These are phyloP conservation scores for Miscanthus sacchariflorus DNA, from an alignment of 202 grass and related monocot species.

Conservation along the genomic window DNA sequence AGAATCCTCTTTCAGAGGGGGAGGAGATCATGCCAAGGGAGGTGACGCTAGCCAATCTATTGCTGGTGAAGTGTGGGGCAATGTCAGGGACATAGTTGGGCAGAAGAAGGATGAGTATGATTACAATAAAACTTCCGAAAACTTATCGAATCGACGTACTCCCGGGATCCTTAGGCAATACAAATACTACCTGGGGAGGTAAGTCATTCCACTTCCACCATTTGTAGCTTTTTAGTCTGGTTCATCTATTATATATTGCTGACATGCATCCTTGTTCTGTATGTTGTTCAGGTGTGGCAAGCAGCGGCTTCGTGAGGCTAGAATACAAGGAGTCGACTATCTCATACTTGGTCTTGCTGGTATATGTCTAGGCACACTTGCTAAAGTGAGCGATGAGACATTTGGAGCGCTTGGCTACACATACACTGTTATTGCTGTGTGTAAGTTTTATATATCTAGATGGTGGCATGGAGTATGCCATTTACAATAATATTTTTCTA, in stretches of 20 bases:
- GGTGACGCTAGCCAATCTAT: conserved; percentile 49
- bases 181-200: conserved; percentile 92
- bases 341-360: conserved; percentile 80
- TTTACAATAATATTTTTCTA: not conserved
- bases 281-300: conserved; percentile 74
- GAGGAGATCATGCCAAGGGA: conserved; percentile 30
- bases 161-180: conserved; percentile 73
- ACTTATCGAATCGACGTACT: conserved; percentile 81
- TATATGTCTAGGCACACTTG: conserved; percentile 90
- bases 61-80: conserved; percentile 77
- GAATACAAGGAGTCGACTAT: conserved; percentile 95
- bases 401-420: conserved; percentile 95
- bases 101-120: conserved; percentile 86
- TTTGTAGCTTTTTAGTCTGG: not conserved
- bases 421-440: conserved; percentile 90
- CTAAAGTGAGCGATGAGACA: conserved; percentile 93
- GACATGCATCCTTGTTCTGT: not conserved
- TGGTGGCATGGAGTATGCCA: not conserved
- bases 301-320: conserved; percentile 85
- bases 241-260: not conserved
- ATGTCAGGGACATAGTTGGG: conserved; percentile 80
- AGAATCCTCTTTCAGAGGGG: conserved; percentile 62
- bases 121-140: conserved; percentile 72
- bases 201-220: not conserved
- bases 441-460: conserved; percentile 60